Evolutionary conservation across 139 green algal species (phyloP), one percentile per base, ranked within the genome.

Genomic region (Chlamydomonas sp.): DNA sequence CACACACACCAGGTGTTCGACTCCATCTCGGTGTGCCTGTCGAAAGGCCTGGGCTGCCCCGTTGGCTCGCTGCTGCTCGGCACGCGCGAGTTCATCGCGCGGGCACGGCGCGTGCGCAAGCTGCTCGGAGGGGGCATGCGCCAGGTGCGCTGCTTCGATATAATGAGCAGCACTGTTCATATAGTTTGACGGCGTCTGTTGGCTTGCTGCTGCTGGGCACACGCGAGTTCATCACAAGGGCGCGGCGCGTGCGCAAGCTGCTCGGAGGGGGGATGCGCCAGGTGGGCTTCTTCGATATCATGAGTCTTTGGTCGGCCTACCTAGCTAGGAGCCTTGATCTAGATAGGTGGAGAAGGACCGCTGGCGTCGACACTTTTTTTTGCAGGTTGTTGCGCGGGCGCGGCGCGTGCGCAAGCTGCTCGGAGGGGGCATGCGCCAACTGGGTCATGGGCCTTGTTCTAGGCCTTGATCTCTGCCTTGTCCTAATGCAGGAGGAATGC

Each of bases 211-310:
- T 94, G 38, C 69, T 84, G 16, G 85, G 85, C 16, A 59, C 38
- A 33, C 31, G n/a, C 3, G 72, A 49, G 1, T 85, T 87, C 65
- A 85, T 91, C 47, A 33, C 30, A 30, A 76, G 73, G 48, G 76
- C 71, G 34, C 74, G 20, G 54, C 62, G 76, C 28, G 49, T 76
- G 0, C 76, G 88, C 24, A 94, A 94, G 77, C 76, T 84, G 67
- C 90, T 28, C 86, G 88, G 26, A 26, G 88, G 88, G 1, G 80
- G 80, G 35, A 88, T 91, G 86, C 70, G 86, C 28, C 86, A 94
- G 75, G 82, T 78, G 20, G 81, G 84, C 48, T 76, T 82, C 71
- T 66, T 86, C 48, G 80, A n/a, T n/a, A n/a, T n/a, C n/a, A n/a
- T n/a, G n/a, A n/a, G n/a, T n/a, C n/a, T n/a, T n/a, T n/a, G n/a